These are phyloP conservation scores for Chaetomium cochliodes DNA, from an alignment of 495 filamentous ascomycete genomes.

Conservation along the genomic window DNA sequence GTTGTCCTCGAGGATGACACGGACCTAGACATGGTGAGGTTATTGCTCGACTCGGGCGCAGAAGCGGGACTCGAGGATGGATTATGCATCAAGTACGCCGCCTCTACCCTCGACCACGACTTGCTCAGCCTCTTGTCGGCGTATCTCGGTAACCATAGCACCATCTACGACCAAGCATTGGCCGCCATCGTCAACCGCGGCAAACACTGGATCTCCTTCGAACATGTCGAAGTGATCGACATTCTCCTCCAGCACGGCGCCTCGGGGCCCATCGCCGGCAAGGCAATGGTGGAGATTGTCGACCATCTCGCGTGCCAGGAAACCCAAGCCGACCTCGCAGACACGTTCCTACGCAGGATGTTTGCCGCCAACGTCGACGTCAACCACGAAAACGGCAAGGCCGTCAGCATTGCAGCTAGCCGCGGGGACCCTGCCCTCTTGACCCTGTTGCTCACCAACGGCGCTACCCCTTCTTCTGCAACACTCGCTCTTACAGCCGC, in stretches of 20 bases:
- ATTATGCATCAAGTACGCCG: slow-evolving; percentile 34
- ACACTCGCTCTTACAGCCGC: slow-evolving; percentile 40
- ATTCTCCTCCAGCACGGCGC: slow-evolving; percentile 43
- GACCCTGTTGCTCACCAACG: slow-evolving; percentile 35
- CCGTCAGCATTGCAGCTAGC: slow-evolving; percentile 39
- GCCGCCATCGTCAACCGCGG: slow-evolving; percentile 24
- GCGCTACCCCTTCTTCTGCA: slow-evolving; percentile 36
- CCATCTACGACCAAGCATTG: slow-evolving; percentile 30
- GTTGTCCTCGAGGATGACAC: slow-evolving; percentile 27
- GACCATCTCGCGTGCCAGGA: slow-evolving; percentile 34
- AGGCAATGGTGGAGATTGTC: slow-evolving; percentile 42
- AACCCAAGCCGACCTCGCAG: slow-evolving; percentile 31
- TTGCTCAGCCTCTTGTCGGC: slow-evolving; percentile 26
- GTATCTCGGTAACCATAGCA: slow-evolving; percentile 17
- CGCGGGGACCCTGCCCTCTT: slow-evolving; percentile 40
- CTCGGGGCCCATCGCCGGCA: slow-evolving; percentile 33
- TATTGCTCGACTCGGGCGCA: slow-evolving; percentile 31
- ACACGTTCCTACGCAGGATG: slow-evolving; percentile 36
- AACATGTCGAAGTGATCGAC: slow-evolving; percentile 37
- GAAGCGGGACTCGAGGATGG: slow-evolving; percentile 32
- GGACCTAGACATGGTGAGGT: slow-evolving; percentile 26
- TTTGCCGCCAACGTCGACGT: slow-evolving; percentile 42
- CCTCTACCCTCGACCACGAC: slow-evolving; percentile 29
- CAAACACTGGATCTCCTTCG: slow-evolving; percentile 36
- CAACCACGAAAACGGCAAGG: slow-evolving; percentile 46